A percentile compares a stretch with the other conserved stretches of the same genome.
These are phyloP conservation scores for Cocos nucifera DNA, from an alignment of 176 grass and related monocot genomes.

Conservation along the genomic window DNA sequence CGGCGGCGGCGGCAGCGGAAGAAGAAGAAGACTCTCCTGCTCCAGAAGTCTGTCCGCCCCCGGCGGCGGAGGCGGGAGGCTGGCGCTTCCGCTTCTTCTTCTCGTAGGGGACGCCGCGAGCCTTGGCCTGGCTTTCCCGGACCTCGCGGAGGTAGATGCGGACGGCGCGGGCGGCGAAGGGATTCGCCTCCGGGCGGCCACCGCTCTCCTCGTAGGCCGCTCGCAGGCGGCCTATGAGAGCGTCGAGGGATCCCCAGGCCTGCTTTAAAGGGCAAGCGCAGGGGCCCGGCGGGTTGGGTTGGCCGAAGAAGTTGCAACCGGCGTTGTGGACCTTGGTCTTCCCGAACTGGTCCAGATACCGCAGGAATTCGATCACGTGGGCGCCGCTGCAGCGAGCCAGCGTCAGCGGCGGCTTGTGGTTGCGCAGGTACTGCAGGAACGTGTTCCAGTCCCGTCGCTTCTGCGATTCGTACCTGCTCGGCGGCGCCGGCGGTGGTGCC, in stretches of 20 bases:
- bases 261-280: conserved; percentile 84
- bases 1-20: conserved; percentile 11
- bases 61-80: neutral
- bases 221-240: conserved; percentile 88
- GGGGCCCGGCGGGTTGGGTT: conserved; percentile 56
- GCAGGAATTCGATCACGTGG: conserved; percentile 92
- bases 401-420: conserved; percentile 91
- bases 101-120: conserved; percentile 87
- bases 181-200: conserved; percentile 77
- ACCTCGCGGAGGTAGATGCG: conserved; percentile 98
- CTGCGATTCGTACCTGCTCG: conserved; percentile 94
- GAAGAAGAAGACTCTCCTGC: neutral
- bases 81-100: conserved; percentile 97
- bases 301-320: conserved; percentile 76
- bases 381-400: conserved; percentile 92
- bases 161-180: conserved; percentile 81
- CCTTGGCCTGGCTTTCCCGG: conserved; percentile 86
- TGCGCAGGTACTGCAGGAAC: conserved; percentile 95
- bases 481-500: conserved; percentile 13
- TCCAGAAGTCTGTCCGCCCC: conserved; percentile 3
- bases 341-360: conserved; percentile 94
- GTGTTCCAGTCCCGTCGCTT: conserved; percentile 98
- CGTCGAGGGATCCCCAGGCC: conserved; percentile 95
- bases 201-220: conserved; percentile 97
- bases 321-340: conserved; percentile 90